A percentile compares a stretch with the other conserved stretches of the same genome.
phyloP scores from a whole-genome alignment of 805 yeast species.

The Hanseniaspora pseudoguilliermondii region DNA sequence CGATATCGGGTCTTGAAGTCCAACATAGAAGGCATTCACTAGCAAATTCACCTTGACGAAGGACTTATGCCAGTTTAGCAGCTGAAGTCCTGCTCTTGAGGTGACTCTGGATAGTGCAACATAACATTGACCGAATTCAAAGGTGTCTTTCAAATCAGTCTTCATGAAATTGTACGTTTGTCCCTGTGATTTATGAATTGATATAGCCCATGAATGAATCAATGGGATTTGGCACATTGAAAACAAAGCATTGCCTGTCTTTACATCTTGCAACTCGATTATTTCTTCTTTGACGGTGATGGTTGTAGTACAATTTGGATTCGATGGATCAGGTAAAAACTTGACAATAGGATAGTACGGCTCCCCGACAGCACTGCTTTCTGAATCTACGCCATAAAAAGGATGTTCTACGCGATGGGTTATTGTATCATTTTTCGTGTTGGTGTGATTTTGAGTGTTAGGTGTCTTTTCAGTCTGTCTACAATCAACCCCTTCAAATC shows the following conservation, averaged over 20 bases:
- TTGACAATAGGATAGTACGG: slow-evolving; percentile 56
- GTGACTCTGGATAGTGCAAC: slow-evolving; percentile 90
- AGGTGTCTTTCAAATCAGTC: slow-evolving; percentile 62
- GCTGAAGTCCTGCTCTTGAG: slow-evolving; percentile 69
- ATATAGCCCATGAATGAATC: slow-evolving; percentile 86
- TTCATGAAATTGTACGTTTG: slow-evolving; percentile 65
- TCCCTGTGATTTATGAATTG: slow-evolving; percentile 94
- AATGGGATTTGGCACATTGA: slow-evolving; percentile 71
- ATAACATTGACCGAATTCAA: slow-evolving; percentile 90
- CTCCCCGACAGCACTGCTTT: no score
- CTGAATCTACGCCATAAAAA: no score
- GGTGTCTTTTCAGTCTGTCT: neutral
- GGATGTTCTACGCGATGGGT: no score
- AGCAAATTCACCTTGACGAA: slow-evolving; percentile 60
- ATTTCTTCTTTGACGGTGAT: slow-evolving; percentile 69
- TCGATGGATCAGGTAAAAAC: slow-evolving; percentile 37
- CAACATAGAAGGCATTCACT: slow-evolving; percentile 57
- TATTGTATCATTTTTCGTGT: neutral
- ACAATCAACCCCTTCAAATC: slow-evolving; percentile 25
- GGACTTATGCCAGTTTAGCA: slow-evolving; percentile 50
- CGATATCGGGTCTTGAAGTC: slow-evolving; percentile 21
- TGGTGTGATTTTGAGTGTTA: neutral
- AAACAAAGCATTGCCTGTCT: slow-evolving; percentile 52
- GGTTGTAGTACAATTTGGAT: slow-evolving; percentile 55
- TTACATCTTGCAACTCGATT: slow-evolving; percentile 65